A percentile compares a stretch with the other conserved stretches of the same genome.
Conservation (phyloP, 1,284 basidiomycete species). For the Ustilago shanxiensis region DNA sequence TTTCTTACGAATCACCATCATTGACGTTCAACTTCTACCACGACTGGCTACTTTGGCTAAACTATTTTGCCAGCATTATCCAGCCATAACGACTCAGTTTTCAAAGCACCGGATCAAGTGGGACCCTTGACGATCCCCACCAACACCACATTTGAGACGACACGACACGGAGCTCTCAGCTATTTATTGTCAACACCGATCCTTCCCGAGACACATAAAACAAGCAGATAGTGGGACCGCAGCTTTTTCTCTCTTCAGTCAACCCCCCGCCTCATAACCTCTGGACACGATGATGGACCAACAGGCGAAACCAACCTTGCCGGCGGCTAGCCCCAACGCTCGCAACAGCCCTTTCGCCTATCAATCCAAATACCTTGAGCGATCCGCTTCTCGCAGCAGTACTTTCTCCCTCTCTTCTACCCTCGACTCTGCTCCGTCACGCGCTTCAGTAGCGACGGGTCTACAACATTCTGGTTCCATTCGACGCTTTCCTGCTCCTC, state of each 20-base stretch:
- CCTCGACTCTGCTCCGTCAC: constrained; percentile 11
- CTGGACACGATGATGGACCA: constrained; percentile 46
- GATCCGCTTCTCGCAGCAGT: constrained; percentile 58
- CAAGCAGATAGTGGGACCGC: neutral
- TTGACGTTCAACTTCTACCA: too few species aligned
- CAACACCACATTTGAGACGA: too few species aligned
- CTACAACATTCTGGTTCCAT: constrained; percentile 53
- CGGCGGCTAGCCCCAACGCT: constrained; percentile 54
- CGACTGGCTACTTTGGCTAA: too few species aligned
- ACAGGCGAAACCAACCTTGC: constrained; percentile 41
- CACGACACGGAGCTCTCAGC: too few species aligned
- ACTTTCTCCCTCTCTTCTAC: constrained; percentile 56
- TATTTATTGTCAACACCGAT: neutral
- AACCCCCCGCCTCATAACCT: neutral
- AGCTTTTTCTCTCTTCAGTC: neutral
- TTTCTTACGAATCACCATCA: too few species aligned
- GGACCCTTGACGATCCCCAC: too few species aligned
- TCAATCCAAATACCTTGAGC: constrained; percentile 64
- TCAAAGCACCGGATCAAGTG: too few species aligned
- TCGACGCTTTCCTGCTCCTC: constrained; percentile 57
- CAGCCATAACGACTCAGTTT: too few species aligned
- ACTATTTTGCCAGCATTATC: too few species aligned
- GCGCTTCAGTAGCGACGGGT: constrained; percentile 22
- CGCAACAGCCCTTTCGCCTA: constrained; percentile 62
- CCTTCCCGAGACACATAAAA: neutral